These are phyloP conservation scores for Thelephora aurantiotincta DNA, from an alignment of 768 basidiomycete genomes.

Conservation along the genomic window DNA sequence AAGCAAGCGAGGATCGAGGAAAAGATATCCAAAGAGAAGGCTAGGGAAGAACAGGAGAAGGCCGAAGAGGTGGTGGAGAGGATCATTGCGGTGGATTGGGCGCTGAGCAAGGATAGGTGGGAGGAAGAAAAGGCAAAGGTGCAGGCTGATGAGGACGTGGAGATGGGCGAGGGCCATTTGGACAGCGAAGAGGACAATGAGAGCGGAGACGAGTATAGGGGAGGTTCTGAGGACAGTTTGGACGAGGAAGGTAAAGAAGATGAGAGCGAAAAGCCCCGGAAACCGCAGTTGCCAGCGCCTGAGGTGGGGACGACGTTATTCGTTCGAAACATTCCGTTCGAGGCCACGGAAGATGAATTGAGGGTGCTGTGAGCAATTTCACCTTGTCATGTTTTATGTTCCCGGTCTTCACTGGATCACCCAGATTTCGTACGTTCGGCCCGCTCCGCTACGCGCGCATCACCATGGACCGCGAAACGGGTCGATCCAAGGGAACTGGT, in stretches of 20 bases:
- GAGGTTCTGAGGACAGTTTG: slow-evolving; percentile 22
- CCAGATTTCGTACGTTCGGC: slow-evolving; percentile 84
- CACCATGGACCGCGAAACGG: slow-evolving; percentile 69
- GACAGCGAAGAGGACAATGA: slow-evolving; percentile 9
- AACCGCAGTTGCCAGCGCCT: slow-evolving; percentile 65
- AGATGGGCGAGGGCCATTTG: slow-evolving; percentile 20
- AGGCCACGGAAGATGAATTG: slow-evolving; percentile 87
- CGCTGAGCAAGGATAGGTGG: slow-evolving; percentile 88
- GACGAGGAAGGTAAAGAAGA: slow-evolving; percentile 17
- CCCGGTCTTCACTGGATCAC: background rate
- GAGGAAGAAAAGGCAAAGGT: slow-evolving; percentile 58
- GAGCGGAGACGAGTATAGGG: background rate
- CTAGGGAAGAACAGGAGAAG: slow-evolving; percentile 20
- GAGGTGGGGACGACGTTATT: slow-evolving; percentile 88
- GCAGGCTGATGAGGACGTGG: slow-evolving; percentile 20
- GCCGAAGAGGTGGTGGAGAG: slow-evolving; percentile 26
- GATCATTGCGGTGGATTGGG: slow-evolving; percentile 91
- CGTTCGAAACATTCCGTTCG: slow-evolving; percentile 85
- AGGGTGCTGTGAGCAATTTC: slow-evolving; percentile 50
- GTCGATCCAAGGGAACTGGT: slow-evolving; percentile 85
- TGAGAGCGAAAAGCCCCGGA: slow-evolving; percentile 30
- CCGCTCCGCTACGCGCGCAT: slow-evolving; percentile 88
- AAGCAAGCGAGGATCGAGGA: slow-evolving; percentile 41
- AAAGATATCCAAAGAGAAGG: slow-evolving; percentile 24
- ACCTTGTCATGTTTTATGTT: background rate